phyloP scores from a whole-genome alignment of 116 monocot species.

The Iris pallida region DNA sequence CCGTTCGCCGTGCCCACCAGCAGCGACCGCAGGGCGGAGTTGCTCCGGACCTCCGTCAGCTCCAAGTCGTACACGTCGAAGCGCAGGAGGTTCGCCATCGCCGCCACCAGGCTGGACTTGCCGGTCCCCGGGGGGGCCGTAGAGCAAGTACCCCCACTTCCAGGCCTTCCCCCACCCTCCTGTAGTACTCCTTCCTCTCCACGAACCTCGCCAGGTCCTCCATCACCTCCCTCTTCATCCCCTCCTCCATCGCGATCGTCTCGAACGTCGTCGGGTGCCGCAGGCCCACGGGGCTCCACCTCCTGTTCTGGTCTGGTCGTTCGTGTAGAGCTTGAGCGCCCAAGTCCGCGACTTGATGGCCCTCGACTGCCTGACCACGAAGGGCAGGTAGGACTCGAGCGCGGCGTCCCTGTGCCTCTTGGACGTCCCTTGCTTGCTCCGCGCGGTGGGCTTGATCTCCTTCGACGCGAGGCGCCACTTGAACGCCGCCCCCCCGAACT shows the following conservation, averaged over 20 bases:
- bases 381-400: neutral
- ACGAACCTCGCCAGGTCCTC: neutral
- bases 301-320: neutral
- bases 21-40: neutral
- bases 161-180: neutral
- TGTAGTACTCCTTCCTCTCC: neutral
- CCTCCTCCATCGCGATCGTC: slow-evolving; percentile 2
- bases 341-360: neutral
- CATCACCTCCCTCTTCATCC: neutral
- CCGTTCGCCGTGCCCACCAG: neutral
- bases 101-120: neutral
- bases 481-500: slow-evolving; percentile 6
- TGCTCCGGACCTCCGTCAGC: neutral
- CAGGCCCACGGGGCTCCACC: neutral
- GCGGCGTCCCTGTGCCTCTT: neutral
- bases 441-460: neutral
- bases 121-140: neutral
- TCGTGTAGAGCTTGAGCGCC: neutral
- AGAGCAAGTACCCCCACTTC: neutral
- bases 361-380: neutral
- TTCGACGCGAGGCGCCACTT: slow-evolving; percentile 4
- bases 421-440: neutral
- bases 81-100: neutral
- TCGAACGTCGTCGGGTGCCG: neutral
- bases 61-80: neutral